A percentile compares a stretch with the other conserved stretches of the same genome.
phyloP scores from a whole-genome alignment of 2,329 filamentous ascomycete species.

The Penicillium decumbens region DNA sequence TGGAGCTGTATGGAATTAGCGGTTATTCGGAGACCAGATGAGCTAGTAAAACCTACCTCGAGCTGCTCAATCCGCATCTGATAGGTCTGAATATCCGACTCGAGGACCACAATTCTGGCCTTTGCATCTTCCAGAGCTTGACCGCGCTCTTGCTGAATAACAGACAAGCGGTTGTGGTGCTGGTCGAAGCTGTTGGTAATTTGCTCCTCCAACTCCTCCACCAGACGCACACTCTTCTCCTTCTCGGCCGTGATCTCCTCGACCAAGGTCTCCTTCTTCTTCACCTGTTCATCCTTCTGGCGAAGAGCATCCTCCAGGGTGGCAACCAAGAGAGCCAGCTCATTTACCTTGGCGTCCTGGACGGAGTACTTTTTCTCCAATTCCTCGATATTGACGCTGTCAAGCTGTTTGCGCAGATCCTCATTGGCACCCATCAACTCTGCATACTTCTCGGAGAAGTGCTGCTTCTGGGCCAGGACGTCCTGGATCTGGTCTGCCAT shows the following conservation, averaged over 20 bases:
- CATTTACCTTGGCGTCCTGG: conserved; percentile 53
- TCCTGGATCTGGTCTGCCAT: conserved; percentile 63
- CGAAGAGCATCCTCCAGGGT: conserved; percentile 45
- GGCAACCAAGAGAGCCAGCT: conserved; percentile 49
- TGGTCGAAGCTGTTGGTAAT: conserved; percentile 93
- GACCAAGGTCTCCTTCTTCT: conserved; percentile 44
- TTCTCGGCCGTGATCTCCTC: conserved; percentile 60
- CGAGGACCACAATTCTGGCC: conserved; percentile 57
- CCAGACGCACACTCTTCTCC: conserved; percentile 84
- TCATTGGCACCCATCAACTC: conserved; percentile 40
- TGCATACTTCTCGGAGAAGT: conserved; percentile 42
- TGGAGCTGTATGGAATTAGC: conserved; percentile 25
- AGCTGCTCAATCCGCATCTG: conserved; percentile 59
- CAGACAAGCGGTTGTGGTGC: conserved; percentile 85
- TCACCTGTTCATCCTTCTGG: conserved; percentile 43
- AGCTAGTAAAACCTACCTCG: conserved; percentile 42
- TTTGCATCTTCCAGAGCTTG: conserved; percentile 75
- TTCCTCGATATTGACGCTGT: conserved; percentile 35
- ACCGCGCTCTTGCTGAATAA: conserved; percentile 69
- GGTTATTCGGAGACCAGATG: no score
- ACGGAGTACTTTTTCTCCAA: conserved; percentile 45
- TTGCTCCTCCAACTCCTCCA: conserved; percentile 96
- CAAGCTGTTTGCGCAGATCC: conserved; percentile 37
- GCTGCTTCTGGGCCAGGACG: conserved; percentile 40
- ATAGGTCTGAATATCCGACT: conserved; percentile 62